A percentile compares a stretch with the other conserved stretches of the same genome.
phyloP scores from a whole-genome alignment of 345 rosid genomes.

The Aquilaria malaccensis region DNA sequence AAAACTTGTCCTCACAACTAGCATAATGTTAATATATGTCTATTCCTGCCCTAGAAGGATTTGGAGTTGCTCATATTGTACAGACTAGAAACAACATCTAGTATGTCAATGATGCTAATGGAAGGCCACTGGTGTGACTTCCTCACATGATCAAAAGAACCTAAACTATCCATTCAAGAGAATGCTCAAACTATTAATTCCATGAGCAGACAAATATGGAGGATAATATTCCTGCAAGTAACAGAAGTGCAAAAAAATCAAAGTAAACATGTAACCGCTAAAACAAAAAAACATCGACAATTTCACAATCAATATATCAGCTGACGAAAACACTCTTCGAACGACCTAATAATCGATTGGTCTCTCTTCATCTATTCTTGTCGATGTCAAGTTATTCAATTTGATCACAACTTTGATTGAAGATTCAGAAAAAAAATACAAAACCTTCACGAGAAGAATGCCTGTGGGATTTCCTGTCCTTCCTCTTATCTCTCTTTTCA shows the following conservation, averaged over 20 bases:
- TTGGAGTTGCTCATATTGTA: too few species aligned
- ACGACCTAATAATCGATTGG: neutral
- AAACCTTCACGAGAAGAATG: constrained; percentile 52
- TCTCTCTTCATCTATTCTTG: too few species aligned
- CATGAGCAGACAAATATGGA: too few species aligned
- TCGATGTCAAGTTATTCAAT: neutral
- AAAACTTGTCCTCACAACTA: neutral
- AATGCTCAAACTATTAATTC: too few species aligned
- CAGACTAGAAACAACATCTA: too few species aligned
- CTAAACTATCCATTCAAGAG: too few species aligned
- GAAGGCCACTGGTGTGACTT: too few species aligned
- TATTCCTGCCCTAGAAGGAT: neutral
- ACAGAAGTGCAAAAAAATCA: too few species aligned
- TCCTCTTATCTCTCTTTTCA: constrained; percentile 34
- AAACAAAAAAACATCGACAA: neutral
- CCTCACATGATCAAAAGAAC: too few species aligned
- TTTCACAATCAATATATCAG: neutral
- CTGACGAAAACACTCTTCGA: neutral
- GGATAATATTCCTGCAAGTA: too few species aligned
- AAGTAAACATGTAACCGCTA: neutral
- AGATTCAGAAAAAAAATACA: neutral
- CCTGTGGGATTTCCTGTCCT: constrained; percentile 51
- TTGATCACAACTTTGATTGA: neutral
- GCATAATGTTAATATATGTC: neutral
- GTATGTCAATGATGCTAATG: too few species aligned